Percentiles rank a stretch among this genome's conserved stretches.
phyloP scores from a whole-genome alignment of 352 stramenopile species.

The Pythium periplocum region DNA sequence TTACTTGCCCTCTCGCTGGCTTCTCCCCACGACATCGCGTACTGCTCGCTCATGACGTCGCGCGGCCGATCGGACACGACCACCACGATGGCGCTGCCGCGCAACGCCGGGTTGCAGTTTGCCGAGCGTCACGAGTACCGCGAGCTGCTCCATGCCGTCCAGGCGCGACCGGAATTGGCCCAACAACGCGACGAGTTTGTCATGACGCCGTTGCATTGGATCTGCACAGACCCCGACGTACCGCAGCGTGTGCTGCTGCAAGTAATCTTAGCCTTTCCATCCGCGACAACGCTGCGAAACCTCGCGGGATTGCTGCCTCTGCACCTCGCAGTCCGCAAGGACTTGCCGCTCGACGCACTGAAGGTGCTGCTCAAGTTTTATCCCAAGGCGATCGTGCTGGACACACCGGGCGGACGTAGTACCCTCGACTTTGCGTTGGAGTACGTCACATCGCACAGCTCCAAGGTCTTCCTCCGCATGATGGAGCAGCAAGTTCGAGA shows the following conservation, averaged over 20 bases:
- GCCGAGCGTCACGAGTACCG: conserved; percentile 18
- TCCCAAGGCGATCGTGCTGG: conserved; percentile 34
- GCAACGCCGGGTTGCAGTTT: conserved; percentile 12
- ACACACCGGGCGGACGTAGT: conserved; percentile 49
- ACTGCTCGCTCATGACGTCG: no score
- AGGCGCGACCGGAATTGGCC: conserved; percentile 15
- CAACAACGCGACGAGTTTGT: conserved; percentile 17
- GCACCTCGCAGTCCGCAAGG: conserved; percentile 62
- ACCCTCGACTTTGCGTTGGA: conserved; percentile 39
- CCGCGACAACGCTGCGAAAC: conserved; percentile 35
- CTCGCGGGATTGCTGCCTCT: conserved; percentile 57
- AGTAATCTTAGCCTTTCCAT: conserved; percentile 44
- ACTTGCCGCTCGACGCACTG: conserved; percentile 49
- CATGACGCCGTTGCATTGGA: conserved; percentile 29
- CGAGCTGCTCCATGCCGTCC: conserved; percentile 15
- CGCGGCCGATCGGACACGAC: no score
- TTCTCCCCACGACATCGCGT: no score
- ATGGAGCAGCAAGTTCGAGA: conserved; percentile 31
- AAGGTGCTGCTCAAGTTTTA: conserved; percentile 68
- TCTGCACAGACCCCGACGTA: conserved; percentile 19
- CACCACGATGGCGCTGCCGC: background rate
- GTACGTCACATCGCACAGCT: conserved; percentile 19
- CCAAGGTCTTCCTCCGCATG: conserved; percentile 29
- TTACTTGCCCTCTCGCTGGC: no score
- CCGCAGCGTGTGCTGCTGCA: conserved; percentile 37